Percentiles rank a stretch among this genome's conserved stretches.
Conservation (phyloP, 75 land plant species). For the Cunninghamia lanceolata region DNA sequence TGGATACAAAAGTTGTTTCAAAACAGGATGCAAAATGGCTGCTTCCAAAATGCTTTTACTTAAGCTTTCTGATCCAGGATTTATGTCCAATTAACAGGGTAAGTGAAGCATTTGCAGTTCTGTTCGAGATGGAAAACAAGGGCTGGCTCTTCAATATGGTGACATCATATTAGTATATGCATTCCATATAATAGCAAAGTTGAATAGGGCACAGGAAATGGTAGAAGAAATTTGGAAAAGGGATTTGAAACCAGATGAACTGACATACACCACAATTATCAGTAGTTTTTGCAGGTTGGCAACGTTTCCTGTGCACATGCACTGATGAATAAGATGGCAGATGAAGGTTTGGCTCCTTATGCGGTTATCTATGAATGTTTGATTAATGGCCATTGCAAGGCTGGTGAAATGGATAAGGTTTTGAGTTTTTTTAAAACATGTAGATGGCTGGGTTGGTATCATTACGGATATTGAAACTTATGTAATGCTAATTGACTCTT, state of each 20-base stretch:
- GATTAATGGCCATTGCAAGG: constrained; percentile 46
- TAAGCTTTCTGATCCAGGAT: constrained; percentile 52
- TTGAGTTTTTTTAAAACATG: constrained; percentile 53
- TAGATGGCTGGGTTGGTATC: constrained; percentile 22
- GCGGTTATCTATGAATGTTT: constrained; percentile 41
- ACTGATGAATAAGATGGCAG: constrained; percentile 55
- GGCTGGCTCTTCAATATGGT: constrained; percentile 51
- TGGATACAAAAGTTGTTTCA: constrained; percentile 32
- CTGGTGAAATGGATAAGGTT: constrained; percentile 55
- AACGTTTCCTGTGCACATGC: constrained; percentile 29
- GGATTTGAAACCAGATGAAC: constrained; percentile 49
- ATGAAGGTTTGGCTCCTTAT: constrained; percentile 45
- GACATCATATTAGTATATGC: constrained; percentile 6
- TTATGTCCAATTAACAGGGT: constrained; percentile 33
- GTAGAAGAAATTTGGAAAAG: neutral
- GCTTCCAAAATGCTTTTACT: constrained; percentile 37
- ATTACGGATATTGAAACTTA: constrained; percentile 24
- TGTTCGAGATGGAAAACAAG: constrained; percentile 45
- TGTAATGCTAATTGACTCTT: constrained; percentile 14
- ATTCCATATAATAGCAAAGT: no score
- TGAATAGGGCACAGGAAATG: neutral
- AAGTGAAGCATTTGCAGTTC: constrained; percentile 35
- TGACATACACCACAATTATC: constrained; percentile 63
- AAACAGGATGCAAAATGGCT: constrained; percentile 32
- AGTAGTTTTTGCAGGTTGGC: constrained; percentile 34